Evolutionary conservation across 2,329 filamentous ascomycete genomes (phyloP).

Genomic region (Ciborinia camelliae): DNA sequence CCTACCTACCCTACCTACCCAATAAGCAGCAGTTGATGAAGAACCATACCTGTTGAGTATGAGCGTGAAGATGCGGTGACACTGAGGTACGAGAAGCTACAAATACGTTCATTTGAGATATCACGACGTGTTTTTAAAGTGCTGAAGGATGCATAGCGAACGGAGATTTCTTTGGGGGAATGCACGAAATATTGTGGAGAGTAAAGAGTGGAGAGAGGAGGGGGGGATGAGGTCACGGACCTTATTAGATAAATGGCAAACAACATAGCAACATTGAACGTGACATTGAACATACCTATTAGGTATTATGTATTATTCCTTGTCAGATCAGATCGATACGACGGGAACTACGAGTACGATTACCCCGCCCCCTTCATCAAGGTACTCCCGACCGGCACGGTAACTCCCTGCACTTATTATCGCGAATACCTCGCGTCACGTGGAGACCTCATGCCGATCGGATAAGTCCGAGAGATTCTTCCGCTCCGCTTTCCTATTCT

Average conservation of each 20-base stretch:
- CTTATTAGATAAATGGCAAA: not conserved
- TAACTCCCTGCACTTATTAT: not conserved
- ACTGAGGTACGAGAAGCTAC: not conserved
- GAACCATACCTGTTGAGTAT: not conserved
- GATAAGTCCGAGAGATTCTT: not conserved
- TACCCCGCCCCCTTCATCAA: slow-evolving; percentile 1
- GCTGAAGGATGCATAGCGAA: not conserved
- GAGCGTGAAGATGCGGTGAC: not conserved
- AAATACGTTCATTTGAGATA: not conserved
- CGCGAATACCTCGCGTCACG: not conserved
- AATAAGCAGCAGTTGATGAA: not conserved
- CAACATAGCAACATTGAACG: no score
- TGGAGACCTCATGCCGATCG: not conserved
- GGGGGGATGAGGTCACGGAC: not conserved
- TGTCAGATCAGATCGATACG: slow-evolving; percentile 2
- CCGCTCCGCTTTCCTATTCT: not conserved
- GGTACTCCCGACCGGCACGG: not conserved
- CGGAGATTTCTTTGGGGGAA: slow-evolving; percentile 9
- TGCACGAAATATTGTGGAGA: slow-evolving; percentile 1
- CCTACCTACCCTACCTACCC: no score
- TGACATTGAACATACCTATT: no score
- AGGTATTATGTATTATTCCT: no score
- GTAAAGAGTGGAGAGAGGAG: no score
- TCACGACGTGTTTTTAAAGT: not conserved
- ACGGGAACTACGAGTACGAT: no score